phyloP scores from a whole-genome alignment of 1,284 basidiomycete species.

The Porogramme epimiltina region DNA sequence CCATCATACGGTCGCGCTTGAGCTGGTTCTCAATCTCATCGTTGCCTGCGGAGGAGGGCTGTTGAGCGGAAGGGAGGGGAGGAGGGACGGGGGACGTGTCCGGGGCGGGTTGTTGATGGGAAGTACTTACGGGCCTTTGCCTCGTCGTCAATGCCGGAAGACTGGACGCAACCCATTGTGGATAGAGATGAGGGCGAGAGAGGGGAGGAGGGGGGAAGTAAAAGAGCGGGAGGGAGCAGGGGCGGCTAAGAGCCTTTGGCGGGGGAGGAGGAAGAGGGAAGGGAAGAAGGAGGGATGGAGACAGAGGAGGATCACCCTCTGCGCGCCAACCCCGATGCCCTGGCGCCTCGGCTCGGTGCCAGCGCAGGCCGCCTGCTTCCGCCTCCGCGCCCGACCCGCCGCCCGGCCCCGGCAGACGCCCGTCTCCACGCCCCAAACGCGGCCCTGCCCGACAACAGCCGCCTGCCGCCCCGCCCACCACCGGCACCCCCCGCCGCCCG shows the following conservation, averaged over 20 bases:
- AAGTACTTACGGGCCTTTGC: conserved; percentile 79
- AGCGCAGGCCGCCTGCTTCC: too few species aligned
- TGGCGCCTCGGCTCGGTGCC: too few species aligned
- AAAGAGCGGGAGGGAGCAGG: conserved; percentile 23
- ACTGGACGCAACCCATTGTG: conserved; percentile 77
- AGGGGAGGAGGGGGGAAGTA: conserved; percentile 20
- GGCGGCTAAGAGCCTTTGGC: conserved; percentile 16
- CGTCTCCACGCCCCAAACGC: not conserved
- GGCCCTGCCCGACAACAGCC: too few species aligned
- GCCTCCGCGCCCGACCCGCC: not conserved
- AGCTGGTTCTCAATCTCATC: conserved; percentile 97
- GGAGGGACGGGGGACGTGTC: not conserved
- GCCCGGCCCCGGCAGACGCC: conserved; percentile 4
- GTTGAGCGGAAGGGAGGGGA: conserved; percentile 5
- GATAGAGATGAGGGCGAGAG: conserved; percentile 13
- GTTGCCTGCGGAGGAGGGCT: conserved; percentile 57
- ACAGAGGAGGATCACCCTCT: too few species aligned
- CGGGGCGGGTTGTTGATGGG: not conserved
- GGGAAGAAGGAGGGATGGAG: not conserved
- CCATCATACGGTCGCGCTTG: conserved; percentile 88
- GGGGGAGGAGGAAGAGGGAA: conserved; percentile 13
- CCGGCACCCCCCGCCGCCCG: too few species aligned
- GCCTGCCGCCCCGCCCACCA: too few species aligned
- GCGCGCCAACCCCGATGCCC: too few species aligned
- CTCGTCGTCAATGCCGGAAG: conserved; percentile 70